Percentiles rank a stretch among this genome's conserved stretches.
phyloP scores from a whole-genome alignment of 2,329 filamentous ascomycete species.

The Pestalotiopsis sp. region DNA sequence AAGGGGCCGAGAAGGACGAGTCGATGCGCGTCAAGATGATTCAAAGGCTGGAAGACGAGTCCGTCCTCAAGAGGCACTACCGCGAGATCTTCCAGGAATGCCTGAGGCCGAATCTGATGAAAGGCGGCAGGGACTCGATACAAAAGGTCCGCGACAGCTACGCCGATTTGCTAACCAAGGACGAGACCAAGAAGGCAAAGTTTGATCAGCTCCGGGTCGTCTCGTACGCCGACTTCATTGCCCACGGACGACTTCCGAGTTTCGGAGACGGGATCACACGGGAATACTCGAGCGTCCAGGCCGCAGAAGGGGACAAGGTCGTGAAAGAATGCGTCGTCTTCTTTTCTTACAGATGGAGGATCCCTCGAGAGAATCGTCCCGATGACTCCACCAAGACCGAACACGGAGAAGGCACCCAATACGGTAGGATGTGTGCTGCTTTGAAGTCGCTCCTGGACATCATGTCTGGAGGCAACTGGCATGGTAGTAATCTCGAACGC shows the following conservation, averaged over 20 bases:
- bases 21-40: not conserved
- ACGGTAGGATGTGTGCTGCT: constrained; percentile 3
- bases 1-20: not conserved
- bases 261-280: not conserved
- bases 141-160: constrained; percentile 1
- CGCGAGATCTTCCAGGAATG: not conserved
- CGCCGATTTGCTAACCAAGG: not conserved
- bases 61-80: not conserved
- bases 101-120: not conserved
- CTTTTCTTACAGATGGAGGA: constrained; percentile 6
- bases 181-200: not conserved
- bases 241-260: not conserved
- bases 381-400: not conserved
- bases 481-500: not conserved
- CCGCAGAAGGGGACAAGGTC: not conserved
- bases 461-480: not conserved
- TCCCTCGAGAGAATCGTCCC: not conserved
- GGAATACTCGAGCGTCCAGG: not conserved
- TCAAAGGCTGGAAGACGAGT: not conserved
- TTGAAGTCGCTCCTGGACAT: not conserved
- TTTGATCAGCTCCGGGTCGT: constrained; percentile 1
- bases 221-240: constrained; percentile 1
- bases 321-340: not conserved
- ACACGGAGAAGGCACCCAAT: not conserved
- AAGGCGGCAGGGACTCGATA: not conserved